Percentiles rank a stretch among this genome's conserved stretches.
Evolutionary conservation across 1,139 yeast species (phyloP).

Genomic region (Candida sp.): DNA sequence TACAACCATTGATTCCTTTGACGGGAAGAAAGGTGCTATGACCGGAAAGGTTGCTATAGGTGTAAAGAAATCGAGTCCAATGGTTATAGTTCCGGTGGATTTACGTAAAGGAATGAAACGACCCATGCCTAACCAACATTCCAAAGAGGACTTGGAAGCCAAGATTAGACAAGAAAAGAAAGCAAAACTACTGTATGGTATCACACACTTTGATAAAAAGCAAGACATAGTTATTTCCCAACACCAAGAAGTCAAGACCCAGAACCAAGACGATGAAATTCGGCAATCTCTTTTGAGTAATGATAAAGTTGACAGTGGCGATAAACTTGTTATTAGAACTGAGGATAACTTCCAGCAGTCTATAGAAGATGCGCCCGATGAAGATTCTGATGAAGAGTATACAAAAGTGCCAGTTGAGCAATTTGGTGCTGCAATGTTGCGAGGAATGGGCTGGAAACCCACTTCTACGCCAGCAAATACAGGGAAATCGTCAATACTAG

Average conservation of each 20-base stretch:
- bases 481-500: constrained; percentile 1
- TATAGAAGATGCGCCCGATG: constrained; percentile 13
- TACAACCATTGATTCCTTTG: constrained; percentile 17
- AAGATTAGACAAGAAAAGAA: constrained; percentile 10
- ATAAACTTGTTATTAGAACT: constrained; percentile 1
- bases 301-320: neutral
- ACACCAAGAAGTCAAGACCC: neutral
- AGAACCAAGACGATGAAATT: neutral
- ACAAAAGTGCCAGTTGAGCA: constrained; percentile 74
- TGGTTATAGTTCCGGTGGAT: constrained; percentile 15
- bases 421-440: constrained; percentile 72
- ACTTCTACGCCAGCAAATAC: constrained; percentile 7
- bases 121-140: constrained; percentile 3
- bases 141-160: constrained; percentile 7
- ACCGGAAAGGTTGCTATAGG: neutral
- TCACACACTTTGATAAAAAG: constrained; percentile 11
- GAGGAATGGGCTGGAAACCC: constrained; percentile 48
- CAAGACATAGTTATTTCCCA: neutral
- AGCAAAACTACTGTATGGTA: constrained; percentile 16
- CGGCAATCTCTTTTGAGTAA: neutral
- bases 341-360: constrained; percentile 5
- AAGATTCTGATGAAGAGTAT: constrained; percentile 15
- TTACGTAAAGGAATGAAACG: constrained; percentile 3
- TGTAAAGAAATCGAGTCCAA: constrained; percentile 16
- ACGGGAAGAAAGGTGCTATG: constrained; percentile 5